Evolutionary conservation across 441 rosid species (phyloP), one percentile per base, ranked within the genome.

Genomic region (Corymbia citriodora): DNA sequence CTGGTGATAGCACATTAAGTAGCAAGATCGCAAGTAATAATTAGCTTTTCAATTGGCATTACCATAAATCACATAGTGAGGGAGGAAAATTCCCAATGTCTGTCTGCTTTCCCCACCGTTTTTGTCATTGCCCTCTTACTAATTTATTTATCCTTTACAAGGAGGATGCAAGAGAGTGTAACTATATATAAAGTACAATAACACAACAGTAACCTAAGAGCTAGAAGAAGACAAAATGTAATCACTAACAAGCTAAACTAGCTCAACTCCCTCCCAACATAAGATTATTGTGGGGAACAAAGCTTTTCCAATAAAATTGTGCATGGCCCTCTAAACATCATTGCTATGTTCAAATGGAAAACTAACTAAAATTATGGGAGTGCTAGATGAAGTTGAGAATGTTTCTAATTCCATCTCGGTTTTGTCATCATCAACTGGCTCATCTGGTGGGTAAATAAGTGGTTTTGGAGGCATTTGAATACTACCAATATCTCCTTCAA

Each of bases 381-480:
- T 55, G 59, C 59, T 55, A 18, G 0, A 55, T 19, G 59, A 55
- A 55, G 59, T 55, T 55, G 59, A 55, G 59, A 55, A 19, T 55
- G 59, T 55, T 23, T 55, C 0, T 55, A 55, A 25, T 55, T 55
- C 59, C 59, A 19, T 55, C 10, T 55, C 25, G 4, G 5, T 55
- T 55, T 55, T 55, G 59, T 55, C 59, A 23, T 0, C 0, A 0
- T 55, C 21, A 18, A 55, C 0, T 9, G 59, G 25, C 59, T 55
- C 59, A 55, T 55, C 25, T 25, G 2, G 25, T 55, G 25, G 59
- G 25, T 55, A 55, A 54, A 55, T 55, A 55, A 19, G 59, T 10
- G 0, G 25, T 55, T 55, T 55, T 3, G 19, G 25, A 55, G 59
- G 59, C 59, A 55, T 55, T 55, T 55, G 59, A 55, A 55, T 0